Base-by-base conservation (phyloP, 1,139 yeast genomes). In the Geotrichum australiense region DNA sequence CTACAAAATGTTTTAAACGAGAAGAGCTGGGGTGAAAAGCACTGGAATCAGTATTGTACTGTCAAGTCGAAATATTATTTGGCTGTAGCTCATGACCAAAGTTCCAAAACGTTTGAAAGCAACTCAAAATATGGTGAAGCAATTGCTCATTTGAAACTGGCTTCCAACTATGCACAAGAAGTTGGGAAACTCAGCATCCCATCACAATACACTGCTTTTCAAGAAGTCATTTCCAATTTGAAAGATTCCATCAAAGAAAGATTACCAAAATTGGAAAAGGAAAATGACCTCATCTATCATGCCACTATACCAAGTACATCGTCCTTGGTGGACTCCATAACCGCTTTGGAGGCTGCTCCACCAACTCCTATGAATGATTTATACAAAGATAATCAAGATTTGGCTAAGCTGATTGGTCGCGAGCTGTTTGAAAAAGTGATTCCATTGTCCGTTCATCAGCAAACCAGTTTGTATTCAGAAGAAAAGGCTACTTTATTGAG, bases 221-320 rank as follows among this genome's bases (percentile, higher is more conserved):
- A 45, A 18, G 51, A 50, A 4, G 40, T 53, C 2, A 36, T 62
- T 20, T 55, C 55, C 30, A 47, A 56, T 4, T 42, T 52, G 25
- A 32, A 46, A 2, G 60, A 61, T 24, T 40, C 72, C 0, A 61
- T 73, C 41, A 61, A 62, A 21, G 67, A 69, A 31, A 73, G 74
- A 38, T 56, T 76, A 34, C 59, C 59, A 3, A 70, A 71, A 7
- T 58, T 83, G 48, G 77, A 71, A 26, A 85, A 83, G 53, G 97
- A 91, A 56, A 91, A 91, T 56, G 96, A 91, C 57, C 80, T 78
- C 55, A 85, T 91, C 35, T 91, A 84, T 55, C 94, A 91, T 59
- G 89, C 81, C 21, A 58, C 71, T 2, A 67, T 89, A 11, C 94
- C 94, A 0, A 70, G 76, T 12, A 65, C 68, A 24, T 73, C 72